Base-by-base conservation (phyloP, 202 grass and related monocot genomes). In the Carex sylvatica region DNA sequence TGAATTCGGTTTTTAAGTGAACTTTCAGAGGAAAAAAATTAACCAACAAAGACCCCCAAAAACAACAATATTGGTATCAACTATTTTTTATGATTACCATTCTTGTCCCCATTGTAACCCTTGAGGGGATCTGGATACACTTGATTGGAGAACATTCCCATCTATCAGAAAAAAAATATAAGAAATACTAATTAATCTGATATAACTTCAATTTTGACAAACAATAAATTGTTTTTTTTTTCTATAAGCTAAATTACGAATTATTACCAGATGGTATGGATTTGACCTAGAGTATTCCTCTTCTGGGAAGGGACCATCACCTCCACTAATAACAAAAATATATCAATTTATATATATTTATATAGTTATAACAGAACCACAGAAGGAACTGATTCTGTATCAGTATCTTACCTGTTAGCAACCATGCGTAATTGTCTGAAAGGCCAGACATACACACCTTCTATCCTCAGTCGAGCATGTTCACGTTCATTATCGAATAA, bases 391-490 rank as follows among this genome's bases (percentile, higher is more conserved):
- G 4, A 42, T 66, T 36, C 16, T 66, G 18, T 56, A 23, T 18
- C 19, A 4, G 60, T 15, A 79, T 4, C 33, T 13, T 92, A 96
- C 97, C 93, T 96, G 88, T 89, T 95, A 75, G 93, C 93, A 75
- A 96, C 93, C 91, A 99, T 93, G 23, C 96, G 91, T 59, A 99
- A 90, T 88, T 99, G 93, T 83, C 89, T 93, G 86, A 99, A 99
- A 83, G 97, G 93, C 93, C 93, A 99, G 83, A 99, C 91, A 76
- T 99, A 99, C 75, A 99, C 89, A 60, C 97, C 97, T 92, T 99
- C 97, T 82, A 99, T 80, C 73, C 93, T 96, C 84, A 99, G 87
- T 79, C 91, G 84, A 84, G 93, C 89, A 81, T 70, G 78, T 84
- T 96, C 93, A 78, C 93, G 91, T 28, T 83, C 84, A 83, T 85